Conservation (phyloP, 192 early-diverging fungal genomes). For the Backusella tarrabulga region DNA sequence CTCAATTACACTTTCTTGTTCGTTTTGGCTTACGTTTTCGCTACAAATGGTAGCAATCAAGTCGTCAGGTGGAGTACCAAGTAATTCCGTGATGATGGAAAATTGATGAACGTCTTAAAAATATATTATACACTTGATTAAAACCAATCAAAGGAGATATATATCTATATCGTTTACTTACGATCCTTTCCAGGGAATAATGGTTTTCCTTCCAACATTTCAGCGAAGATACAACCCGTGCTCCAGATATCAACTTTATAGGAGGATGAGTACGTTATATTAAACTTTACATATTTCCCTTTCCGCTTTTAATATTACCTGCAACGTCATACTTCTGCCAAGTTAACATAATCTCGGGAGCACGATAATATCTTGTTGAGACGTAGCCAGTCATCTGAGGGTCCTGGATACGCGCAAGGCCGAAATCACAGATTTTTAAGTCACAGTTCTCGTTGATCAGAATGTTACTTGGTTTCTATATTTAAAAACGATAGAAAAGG, state of each 20-base stretch:
- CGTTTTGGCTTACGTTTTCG: conserved; percentile 63
- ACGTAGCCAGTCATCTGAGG: conserved; percentile 98
- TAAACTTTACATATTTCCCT: not conserved
- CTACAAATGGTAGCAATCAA: conserved; percentile 90
- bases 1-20: not conserved
- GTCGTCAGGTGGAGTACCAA: conserved; percentile 91
- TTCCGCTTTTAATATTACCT: not conserved
- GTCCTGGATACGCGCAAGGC: conserved; percentile 90
- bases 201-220: conserved; percentile 93
- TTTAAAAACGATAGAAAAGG: not conserved
- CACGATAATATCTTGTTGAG: conserved; percentile 94
- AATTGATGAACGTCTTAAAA: conserved; percentile 86
- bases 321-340: conserved; percentile 97
- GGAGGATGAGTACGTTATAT: not conserved
- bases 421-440: conserved; percentile 98
- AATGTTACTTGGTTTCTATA: conserved; percentile 91
- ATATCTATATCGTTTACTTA: conserved; percentile 38
- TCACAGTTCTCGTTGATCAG: conserved; percentile 98
- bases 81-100: conserved; percentile 87
- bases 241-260: conserved; percentile 86
- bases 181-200: conserved; percentile 94
- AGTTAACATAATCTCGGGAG: conserved; percentile 97
- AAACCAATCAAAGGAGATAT: not conserved
- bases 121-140: not conserved
- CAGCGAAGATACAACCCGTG: conserved; percentile 91